Base-by-base conservation (phyloP, 2,329 filamentous ascomycete genomes). In the Aureobasidium namibiae region DNA sequence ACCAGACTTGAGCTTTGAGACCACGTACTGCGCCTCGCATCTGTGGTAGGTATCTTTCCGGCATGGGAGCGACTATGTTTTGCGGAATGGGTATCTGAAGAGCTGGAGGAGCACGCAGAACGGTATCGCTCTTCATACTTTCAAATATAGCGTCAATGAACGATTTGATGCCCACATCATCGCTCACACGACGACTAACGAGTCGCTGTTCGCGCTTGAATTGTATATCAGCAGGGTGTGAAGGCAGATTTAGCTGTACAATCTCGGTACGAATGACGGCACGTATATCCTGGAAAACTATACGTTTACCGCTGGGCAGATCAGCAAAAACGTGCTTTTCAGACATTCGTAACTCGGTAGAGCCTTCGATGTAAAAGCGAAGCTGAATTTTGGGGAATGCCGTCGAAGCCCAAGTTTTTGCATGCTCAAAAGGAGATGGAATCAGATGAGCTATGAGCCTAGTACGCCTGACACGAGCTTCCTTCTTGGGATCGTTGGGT, bases 391-490 rank as follows among this genome's bases (percentile, higher is more conserved):
- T n/a, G 3, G 59, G 56, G 16, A 56, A 41, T 14, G n/a, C n/a
- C 26, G 26, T 29, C 14, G 26, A 24, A 29, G 45, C 44, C 10
- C 33, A 34, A 23, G n/a, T 31, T 24, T 46, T 41, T n/a, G 42
- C 11, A 13, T 59, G 24, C 11, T 53, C 44, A 9, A 60, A 21
- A 42, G 57, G 60, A 14, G 60, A 60, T 11, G 62, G 60, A 3
- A 61, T 56, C 6, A 61, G 53, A 18, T 59, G 38, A n/a, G 57
- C 60, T 11, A 60, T 34, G 4, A 61, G 52, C 42, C 21, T 34
- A 34, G 44, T 26, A 1, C 24, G 10, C 16, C 26, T 29, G 26
- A 14, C 36, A 21, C 5, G 2, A 9, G n/a, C 36, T 18, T 7
- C n/a, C 8, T n/a, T 16, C 23, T 23, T 7, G 13, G 11, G 16